phyloP scores from a whole-genome alignment of 129 eudicot genomes.

The sunflower (Helianthus annuus) region HanXRQr2.0-SUNRISE NC_035435.2:136859252-136859751 shows the following conservation, averaged over 20 bases:
- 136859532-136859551: constrained; percentile 62
- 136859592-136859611: constrained; percentile 64
- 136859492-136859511: constrained; percentile 84
- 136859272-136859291: constrained; percentile 45
- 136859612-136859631: constrained; percentile 78
- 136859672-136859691: constrained; percentile 71
- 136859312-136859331: constrained; percentile 88
- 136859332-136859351: constrained; percentile 69
- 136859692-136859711: constrained; percentile 69
- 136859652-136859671: constrained; percentile 90
- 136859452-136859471: constrained; percentile 65
- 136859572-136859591: constrained; percentile 84
- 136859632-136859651: constrained; percentile 81
- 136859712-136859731: constrained; percentile 50
- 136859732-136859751: constrained; percentile 46
- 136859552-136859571: constrained; percentile 75
- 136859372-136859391: constrained; percentile 75
- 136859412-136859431: constrained; percentile 58
- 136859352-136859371: constrained; percentile 87
- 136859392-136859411: constrained; percentile 74
- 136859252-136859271: constrained; percentile 36
- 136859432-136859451: constrained; percentile 64
- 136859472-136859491: constrained; percentile 74
- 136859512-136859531: constrained; percentile 63
- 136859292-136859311: constrained; percentile 75